Percentiles rank a stretch among this genome's conserved stretches.
Evolutionary conservation across 2,329 filamentous ascomycete genomes (phyloP).

Genomic region (Dactylella cylindrospora): DNA sequence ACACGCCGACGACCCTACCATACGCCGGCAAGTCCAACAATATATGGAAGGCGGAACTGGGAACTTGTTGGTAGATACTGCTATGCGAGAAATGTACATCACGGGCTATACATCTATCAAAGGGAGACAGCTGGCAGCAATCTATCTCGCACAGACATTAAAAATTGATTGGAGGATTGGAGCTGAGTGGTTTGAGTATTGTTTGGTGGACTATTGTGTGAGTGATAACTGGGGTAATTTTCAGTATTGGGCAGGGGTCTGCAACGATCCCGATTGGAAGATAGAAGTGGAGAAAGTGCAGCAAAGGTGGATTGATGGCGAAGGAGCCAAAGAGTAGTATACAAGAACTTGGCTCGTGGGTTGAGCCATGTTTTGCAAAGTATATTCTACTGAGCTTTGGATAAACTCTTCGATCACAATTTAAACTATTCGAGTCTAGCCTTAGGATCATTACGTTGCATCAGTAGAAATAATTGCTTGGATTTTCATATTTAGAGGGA

Average conservation of each 20-base stretch:
- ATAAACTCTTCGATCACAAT: too few relatives aligned
- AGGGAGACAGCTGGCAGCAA: slow-evolving; percentile 74
- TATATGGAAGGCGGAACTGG: slow-evolving; percentile 65
- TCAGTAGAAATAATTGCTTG: too few relatives aligned
- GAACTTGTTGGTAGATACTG: slow-evolving; percentile 74
- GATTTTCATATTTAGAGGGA: too few relatives aligned
- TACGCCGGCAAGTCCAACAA: slow-evolving; percentile 7
- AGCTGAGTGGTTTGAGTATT: slow-evolving; percentile 78
- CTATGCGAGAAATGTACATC: slow-evolving; percentile 70
- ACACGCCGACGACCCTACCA: slow-evolving; percentile 48
- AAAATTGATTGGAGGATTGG: slow-evolving; percentile 77
- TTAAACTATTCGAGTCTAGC: too few relatives aligned
- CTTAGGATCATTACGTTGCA: too few relatives aligned
- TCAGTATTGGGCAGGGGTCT: slow-evolving; percentile 59
- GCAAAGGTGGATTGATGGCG: background rate
- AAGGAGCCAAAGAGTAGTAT: slow-evolving; percentile 12
- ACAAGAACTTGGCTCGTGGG: slow-evolving; percentile 2
- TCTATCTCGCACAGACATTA: slow-evolving; percentile 71
- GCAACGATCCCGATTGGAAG: slow-evolving; percentile 17
- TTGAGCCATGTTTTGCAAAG: too few relatives aligned
- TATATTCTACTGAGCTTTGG: too few relatives aligned
- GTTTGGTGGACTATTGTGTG: slow-evolving; percentile 74
- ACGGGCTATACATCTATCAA: slow-evolving; percentile 79
- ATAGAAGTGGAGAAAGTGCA: too few relatives aligned
- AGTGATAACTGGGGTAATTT: slow-evolving; percentile 79